Evolutionary conservation across 139 green algal species (phyloP).

Genomic region (Zygnema circumcarinatum): DNA sequence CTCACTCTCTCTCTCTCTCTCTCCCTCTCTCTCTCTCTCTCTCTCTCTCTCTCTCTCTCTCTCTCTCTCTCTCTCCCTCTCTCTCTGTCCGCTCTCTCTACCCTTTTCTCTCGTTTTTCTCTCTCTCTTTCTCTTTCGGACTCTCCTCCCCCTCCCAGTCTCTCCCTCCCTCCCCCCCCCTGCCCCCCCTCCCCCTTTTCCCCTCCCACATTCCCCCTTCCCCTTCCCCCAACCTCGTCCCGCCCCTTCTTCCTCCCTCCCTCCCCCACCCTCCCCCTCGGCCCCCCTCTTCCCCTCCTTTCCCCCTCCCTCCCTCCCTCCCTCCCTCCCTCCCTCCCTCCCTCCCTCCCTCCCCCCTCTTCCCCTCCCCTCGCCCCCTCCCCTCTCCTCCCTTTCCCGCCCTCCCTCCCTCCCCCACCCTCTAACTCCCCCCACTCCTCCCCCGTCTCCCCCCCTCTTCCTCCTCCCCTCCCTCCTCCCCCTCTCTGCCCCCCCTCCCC

Average conservation of each 20-base stretch:
- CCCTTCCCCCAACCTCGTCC: background rate
- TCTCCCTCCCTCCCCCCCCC: background rate
- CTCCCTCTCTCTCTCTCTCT: slow-evolving; percentile 9
- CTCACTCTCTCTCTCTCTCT: background rate
- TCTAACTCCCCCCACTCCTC: background rate
- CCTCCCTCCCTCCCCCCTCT: background rate
- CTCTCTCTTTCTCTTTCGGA: slow-evolving; percentile 1
- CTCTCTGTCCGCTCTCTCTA: too few relatives aligned
- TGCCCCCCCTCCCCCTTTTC: too few relatives aligned
- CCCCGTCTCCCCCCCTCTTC: background rate
- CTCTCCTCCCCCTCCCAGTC: background rate
- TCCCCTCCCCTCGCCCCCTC: background rate
- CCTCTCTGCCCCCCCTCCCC: too few relatives aligned
- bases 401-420: background rate
- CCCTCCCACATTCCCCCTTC: too few relatives aligned
- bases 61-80: slow-evolving; percentile 10
- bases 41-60: background rate
- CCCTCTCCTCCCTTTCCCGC: background rate
- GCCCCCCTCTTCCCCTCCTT: background rate
- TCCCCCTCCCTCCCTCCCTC: background rate
- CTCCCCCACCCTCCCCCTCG: background rate
- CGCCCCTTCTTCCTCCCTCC: background rate
- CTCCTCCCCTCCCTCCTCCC: too few relatives aligned
- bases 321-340: background rate
- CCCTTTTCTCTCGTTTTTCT: too few relatives aligned